Evolutionary conservation across 2,329 filamentous ascomycete genomes (phyloP).

Genomic region (Metarhizium humberi): DNA sequence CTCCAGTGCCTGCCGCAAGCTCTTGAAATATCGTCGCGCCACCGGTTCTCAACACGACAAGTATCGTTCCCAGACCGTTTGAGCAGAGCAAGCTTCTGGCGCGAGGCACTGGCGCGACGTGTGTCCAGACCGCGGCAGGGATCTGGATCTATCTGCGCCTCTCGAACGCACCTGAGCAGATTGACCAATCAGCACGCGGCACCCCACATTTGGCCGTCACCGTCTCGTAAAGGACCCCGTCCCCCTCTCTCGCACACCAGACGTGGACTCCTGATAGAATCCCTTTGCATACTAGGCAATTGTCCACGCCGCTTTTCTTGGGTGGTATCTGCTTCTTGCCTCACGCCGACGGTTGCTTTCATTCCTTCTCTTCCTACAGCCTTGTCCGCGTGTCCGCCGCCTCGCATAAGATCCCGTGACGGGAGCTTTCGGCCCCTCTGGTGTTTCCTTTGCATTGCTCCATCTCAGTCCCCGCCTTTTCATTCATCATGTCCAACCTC

Average conservation of each 20-base stretch:
- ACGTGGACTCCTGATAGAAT: not conserved
- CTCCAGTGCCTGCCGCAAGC: too few species aligned
- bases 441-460: constrained; percentile 3
- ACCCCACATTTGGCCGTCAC: not conserved
- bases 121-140: constrained; percentile 46
- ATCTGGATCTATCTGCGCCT: not conserved
- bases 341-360: not conserved
- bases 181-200: not conserved
- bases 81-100: constrained; percentile 66
- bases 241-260: not conserved
- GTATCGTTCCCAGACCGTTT: constrained; percentile 57
- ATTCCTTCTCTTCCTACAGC: not conserved
- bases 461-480: constrained; percentile 6
- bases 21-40: constrained; percentile 30
- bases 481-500: constrained; percentile 45
- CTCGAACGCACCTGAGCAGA: not conserved
- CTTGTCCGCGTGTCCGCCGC: not conserved
- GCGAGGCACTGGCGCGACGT: constrained; percentile 50
- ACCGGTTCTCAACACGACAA: constrained; percentile 41
- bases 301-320: not conserved
- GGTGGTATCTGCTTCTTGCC: not conserved
- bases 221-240: not conserved
- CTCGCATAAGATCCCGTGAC: constrained; percentile 6
- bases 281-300: not conserved
- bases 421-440: constrained; percentile 2